Conservation (phyloP, 148 eudicot species). For the Silene uniflora region DNA sequence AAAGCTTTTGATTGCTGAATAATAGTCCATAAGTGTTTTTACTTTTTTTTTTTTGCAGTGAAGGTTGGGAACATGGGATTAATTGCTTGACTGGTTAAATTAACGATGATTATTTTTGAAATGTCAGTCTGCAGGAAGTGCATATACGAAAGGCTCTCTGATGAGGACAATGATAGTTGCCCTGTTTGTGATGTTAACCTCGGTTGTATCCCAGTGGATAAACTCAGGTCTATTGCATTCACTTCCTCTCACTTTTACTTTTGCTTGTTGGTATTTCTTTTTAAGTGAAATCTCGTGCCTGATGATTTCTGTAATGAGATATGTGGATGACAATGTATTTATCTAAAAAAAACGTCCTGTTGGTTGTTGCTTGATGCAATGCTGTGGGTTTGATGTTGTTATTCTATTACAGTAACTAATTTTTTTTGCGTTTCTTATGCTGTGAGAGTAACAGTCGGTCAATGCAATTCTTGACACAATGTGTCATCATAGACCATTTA, state of each 20-base stretch:
- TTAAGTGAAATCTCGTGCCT: constrained; percentile 1
- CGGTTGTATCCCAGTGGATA: constrained; percentile 73
- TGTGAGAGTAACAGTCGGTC: neutral
- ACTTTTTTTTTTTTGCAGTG: neutral
- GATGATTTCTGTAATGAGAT: constrained; percentile 6
- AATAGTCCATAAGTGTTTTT: too few relatives aligned
- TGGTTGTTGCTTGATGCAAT: neutral
- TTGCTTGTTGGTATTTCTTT: constrained; percentile 10
- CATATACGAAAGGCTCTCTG: constrained; percentile 68
- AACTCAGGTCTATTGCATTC: constrained; percentile 59
- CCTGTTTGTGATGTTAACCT: constrained; percentile 74
- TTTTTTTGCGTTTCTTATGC: neutral
- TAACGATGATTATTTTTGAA: constrained; percentile 13
- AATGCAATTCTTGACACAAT: neutral
- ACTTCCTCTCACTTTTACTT: neutral
- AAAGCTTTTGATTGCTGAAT: too few relatives aligned
- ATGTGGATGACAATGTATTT: neutral
- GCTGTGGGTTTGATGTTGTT: neutral
- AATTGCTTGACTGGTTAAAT: neutral
- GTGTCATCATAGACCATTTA: too few relatives aligned
- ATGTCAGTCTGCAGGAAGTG: constrained; percentile 84
- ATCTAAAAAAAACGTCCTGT: neutral
- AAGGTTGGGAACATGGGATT: neutral
- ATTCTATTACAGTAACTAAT: neutral
- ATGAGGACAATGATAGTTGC: constrained; percentile 72